Base-by-base conservation (phyloP, 768 basidiomycete species). In the Tylopilus sp. region DNA sequence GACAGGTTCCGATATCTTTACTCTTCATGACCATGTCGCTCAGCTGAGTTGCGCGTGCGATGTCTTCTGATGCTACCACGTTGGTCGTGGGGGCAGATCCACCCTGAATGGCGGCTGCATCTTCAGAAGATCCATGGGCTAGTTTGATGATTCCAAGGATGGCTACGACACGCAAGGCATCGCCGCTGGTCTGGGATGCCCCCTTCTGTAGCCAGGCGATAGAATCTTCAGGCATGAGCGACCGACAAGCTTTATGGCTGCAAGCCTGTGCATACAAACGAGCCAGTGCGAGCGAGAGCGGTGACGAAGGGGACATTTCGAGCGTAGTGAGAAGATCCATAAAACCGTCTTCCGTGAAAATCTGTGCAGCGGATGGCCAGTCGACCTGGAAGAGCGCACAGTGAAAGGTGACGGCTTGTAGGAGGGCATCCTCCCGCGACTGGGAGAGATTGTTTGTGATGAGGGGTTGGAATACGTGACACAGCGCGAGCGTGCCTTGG, bases 341-440 rank as follows among this genome's bases (percentile, higher is more conserved):
- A 15, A 86, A 65, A 4, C 82, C 84, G 52, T 89, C 85, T 44
- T 76, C 73, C 33, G 71, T 67, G 50, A 93, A 82, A 47, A 95
- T 81, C 21, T 74, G 58, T 10, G 83, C 73, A 10, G 88, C 91
- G 1, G 81, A 72, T 46, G 77, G 71, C 69, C 82, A 78, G 57
- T 91, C 89, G n/a, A 92, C 81, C 64, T 92, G 89, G 61, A 92
- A 91, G 18, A 95, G 72, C 1, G 88, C 89, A n/a, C 78, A 73
- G 44, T 93, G 74, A 65, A 91, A 85, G 1, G 81, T 77, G 35
- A 87, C 68, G 11, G 82, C 83, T 13, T 73, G 68, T 17, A 85
- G 69, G 23, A 82, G 67, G 8, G 23, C 57, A 31, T 75, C 72
- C 64, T 88, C 83, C 18, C 79, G 73, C 3, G 79, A 76, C 40